Evolutionary conservation across 2,329 filamentous ascomycete species (phyloP).

Genomic region (Scedosporium minutisporum): DNA sequence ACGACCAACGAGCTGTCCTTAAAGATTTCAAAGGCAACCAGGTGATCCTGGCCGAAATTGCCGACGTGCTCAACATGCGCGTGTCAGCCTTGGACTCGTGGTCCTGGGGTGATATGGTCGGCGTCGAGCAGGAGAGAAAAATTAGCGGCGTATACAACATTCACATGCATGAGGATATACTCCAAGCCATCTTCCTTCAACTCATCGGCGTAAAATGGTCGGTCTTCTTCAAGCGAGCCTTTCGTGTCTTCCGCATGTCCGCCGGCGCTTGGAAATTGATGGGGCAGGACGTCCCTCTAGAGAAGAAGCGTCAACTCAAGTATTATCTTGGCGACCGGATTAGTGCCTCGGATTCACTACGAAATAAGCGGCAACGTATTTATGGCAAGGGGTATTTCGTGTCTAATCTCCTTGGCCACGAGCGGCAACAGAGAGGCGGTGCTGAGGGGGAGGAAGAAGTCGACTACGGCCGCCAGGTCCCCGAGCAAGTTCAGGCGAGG

Average conservation of each 20-base stretch:
- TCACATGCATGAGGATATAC: slow-evolving; percentile 42
- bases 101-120: slow-evolving; percentile 34
- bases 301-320: slow-evolving; percentile 17
- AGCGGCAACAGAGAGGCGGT: slow-evolving; percentile 13
- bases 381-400: slow-evolving; percentile 34
- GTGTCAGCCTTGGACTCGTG: slow-evolving; percentile 32
- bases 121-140: slow-evolving; percentile 34
- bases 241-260: slow-evolving; percentile 21
- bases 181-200: slow-evolving; percentile 41
- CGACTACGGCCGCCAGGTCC: slow-evolving; percentile 15
- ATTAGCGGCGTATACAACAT: slow-evolving; percentile 38
- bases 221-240: slow-evolving; percentile 28
- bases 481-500: background rate
- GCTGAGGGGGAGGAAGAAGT: slow-evolving; percentile 29
- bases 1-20: slow-evolving; percentile 31
- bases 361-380: slow-evolving; percentile 19
- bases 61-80: slow-evolving; percentile 44
- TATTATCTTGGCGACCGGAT: slow-evolving; percentile 27
- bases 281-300: slow-evolving; percentile 18
- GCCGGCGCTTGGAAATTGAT: slow-evolving; percentile 25
- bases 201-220: slow-evolving; percentile 39
- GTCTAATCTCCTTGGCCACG: slow-evolving; percentile 27
- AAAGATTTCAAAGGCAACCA: slow-evolving; percentile 31
- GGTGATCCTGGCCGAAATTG: slow-evolving; percentile 35
- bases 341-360: slow-evolving; percentile 12